Conservation (phyloP, 2,329 filamentous ascomycete genomes). For the Cladophialophora psammophila region DNA sequence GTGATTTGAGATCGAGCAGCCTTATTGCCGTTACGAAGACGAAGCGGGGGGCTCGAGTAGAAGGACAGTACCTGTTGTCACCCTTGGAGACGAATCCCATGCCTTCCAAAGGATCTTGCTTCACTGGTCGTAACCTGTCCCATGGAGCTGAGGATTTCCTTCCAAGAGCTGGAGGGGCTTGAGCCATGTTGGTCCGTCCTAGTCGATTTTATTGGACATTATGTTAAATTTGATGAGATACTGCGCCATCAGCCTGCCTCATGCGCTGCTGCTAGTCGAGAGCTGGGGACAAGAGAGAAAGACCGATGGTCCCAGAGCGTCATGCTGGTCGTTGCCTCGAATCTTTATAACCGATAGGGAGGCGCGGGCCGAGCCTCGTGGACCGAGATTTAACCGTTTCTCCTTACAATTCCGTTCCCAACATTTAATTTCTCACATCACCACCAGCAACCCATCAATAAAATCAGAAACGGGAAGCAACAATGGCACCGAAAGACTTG, state of each 20-base stretch:
- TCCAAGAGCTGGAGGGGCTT: conserved; percentile 26
- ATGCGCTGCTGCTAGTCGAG: conserved; percentile 2
- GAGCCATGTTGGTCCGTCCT: conserved; percentile 24
- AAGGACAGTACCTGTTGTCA: conserved; percentile 72
- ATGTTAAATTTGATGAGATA: neutral
- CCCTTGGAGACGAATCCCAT: conserved; percentile 91
- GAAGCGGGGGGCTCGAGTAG: neutral
- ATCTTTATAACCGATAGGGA: conserved; percentile 4
- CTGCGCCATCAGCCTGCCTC: neutral
- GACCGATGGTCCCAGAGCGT: neutral
- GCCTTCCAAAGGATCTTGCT: conserved; percentile 77
- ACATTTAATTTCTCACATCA: conserved; percentile 11
- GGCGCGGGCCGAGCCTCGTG: conserved; percentile 5
- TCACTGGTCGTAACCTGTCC: conserved; percentile 75
- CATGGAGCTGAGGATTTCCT: conserved; percentile 52
- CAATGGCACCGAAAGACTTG: neutral
- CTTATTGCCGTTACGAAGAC: conserved; percentile 54
- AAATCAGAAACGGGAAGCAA: conserved; percentile 2
- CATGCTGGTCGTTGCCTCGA: neutral
- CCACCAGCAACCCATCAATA: conserved; percentile 20
- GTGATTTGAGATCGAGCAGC: conserved; percentile 75
- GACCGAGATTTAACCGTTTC: neutral
- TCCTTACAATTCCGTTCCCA: neutral
- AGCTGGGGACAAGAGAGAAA: neutral
- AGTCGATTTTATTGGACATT: neutral